Conservation (phyloP, 179 eudicot species). For the Drosera spatulata region DNA sequence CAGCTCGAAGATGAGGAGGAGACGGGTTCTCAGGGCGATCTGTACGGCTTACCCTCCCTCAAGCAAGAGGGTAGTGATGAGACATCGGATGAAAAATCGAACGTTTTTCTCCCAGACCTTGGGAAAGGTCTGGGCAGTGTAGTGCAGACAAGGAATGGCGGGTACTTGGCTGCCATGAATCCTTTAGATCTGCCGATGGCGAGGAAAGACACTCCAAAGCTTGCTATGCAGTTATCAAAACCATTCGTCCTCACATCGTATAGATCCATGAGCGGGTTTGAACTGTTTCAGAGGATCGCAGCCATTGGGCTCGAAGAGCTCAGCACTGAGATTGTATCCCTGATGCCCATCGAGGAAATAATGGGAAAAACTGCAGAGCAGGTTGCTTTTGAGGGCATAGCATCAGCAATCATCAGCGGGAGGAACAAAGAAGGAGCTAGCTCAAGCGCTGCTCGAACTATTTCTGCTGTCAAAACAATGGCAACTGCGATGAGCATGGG, state of each 20-base stretch:
- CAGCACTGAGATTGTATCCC: constrained; percentile 38
- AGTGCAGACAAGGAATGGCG: constrained; percentile 82
- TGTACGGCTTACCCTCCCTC: constrained; percentile 12
- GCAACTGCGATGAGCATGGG: constrained; percentile 54
- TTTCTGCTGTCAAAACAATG: constrained; percentile 63
- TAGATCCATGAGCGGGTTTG: constrained; percentile 43
- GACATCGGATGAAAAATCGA: constrained; percentile 32
- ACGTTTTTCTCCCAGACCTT: constrained; percentile 62
- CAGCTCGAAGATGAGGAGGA: constrained; percentile 58
- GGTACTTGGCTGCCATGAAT: constrained; percentile 70
- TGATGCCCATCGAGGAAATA: constrained; percentile 80
- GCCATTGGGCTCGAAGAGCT: constrained; percentile 57
- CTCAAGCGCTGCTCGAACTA: constrained; percentile 82
- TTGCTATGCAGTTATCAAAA: constrained; percentile 78
- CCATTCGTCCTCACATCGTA: constrained; percentile 51
- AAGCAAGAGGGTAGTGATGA: constrained; percentile 20
- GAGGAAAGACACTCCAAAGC: constrained; percentile 74
- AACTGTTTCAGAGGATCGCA: constrained; percentile 74
- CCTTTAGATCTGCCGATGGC: constrained; percentile 44
- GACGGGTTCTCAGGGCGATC: constrained; percentile 11
- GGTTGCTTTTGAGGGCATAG: constrained; percentile 92
- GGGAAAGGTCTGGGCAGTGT: constrained; percentile 91
- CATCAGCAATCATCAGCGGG: constrained; percentile 77
- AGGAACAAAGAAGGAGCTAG: constrained; percentile 92
- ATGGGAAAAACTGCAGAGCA: constrained; percentile 88